Percentiles rank a stretch among this genome's conserved stretches.
Conservation (phyloP, 2,329 filamentous ascomycete genomes). For the Phaeosphaeriaceae sp. region DNA sequence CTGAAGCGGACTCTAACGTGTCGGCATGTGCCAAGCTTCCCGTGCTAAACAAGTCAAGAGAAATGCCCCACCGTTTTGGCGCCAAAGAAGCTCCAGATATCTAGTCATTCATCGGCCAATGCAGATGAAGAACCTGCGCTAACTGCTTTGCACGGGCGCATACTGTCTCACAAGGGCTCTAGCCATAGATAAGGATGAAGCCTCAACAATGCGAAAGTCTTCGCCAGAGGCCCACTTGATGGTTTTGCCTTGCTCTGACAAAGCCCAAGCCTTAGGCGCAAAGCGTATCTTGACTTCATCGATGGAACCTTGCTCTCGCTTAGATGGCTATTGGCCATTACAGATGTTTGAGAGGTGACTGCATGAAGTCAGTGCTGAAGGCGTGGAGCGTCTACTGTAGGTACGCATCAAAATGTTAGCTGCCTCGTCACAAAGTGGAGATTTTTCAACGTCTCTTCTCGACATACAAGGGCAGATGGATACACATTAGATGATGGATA, state of each 20-base stretch:
- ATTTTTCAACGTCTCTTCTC: too few species aligned
- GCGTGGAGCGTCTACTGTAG: too few species aligned
- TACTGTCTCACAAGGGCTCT: constrained; percentile 16
- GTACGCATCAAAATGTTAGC: too few species aligned
- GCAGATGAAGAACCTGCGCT: constrained; percentile 15
- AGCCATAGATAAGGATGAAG: constrained; percentile 17
- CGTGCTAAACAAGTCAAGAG: constrained; percentile 34
- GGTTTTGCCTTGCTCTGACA: constrained; percentile 26
- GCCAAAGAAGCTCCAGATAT: constrained; percentile 28
- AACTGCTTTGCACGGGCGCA: constrained; percentile 21
- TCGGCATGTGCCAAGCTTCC: constrained; percentile 41
- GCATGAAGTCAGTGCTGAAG: background rate
- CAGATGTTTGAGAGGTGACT: background rate
- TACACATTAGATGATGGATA: too few species aligned
- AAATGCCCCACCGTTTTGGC: constrained; percentile 32
- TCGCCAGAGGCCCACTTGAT: constrained; percentile 22
- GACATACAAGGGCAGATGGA: too few species aligned
- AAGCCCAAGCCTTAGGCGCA: constrained; percentile 32
- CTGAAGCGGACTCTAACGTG: constrained; percentile 37
- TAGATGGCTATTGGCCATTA: background rate
- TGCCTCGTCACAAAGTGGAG: too few species aligned
- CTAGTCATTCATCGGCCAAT: constrained; percentile 21
- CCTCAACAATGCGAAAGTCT: constrained; percentile 26
- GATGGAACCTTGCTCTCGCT: constrained; percentile 6
- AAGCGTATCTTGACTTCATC: constrained; percentile 26